phyloP scores from a whole-genome alignment of 495 filamentous ascomycete genomes.

The Penicillium chermesinum region DNA sequence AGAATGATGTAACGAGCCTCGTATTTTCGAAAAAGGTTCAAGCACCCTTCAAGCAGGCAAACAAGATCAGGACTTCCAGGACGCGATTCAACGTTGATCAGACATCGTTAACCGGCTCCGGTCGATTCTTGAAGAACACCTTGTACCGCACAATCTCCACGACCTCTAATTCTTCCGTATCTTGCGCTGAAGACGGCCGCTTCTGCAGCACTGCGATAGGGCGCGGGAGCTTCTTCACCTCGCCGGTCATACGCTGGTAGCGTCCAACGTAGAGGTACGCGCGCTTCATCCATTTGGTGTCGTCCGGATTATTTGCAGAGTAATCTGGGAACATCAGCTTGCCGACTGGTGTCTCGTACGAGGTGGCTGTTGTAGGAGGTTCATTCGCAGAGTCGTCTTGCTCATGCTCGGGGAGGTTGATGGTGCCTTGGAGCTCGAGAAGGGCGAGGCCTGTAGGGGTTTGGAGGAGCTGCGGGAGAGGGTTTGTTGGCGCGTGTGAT shows the following conservation, averaged over 20 bases:
- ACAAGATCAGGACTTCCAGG: too few species aligned
- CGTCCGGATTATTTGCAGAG: constrained; percentile 41
- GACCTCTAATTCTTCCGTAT: constrained; percentile 56
- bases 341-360: constrained; percentile 57
- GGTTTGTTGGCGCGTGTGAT: constrained; percentile 39
- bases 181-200: constrained; percentile 5
- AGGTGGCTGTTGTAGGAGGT: constrained; percentile 7
- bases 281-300: constrained; percentile 76
- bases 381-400: constrained; percentile 13
- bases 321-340: constrained; percentile 77
- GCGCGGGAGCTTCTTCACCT: constrained; percentile 77
- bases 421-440: constrained; percentile 82
- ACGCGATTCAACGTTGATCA: constrained; percentile 18
- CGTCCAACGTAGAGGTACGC: constrained; percentile 84
- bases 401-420: constrained; percentile 51
- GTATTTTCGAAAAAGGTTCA: too few species aligned
- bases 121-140: constrained; percentile 77
- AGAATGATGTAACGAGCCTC: too few species aligned
- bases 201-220: constrained; percentile 68
- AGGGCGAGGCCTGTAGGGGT: constrained; percentile 73
- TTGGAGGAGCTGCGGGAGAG: constrained; percentile 78
- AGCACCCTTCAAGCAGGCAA: too few species aligned
- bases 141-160: constrained; percentile 87
- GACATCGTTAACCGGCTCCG: constrained; percentile 69
- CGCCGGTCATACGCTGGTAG: constrained; percentile 85